These are phyloP conservation scores for Mycogone perniciosa DNA, from an alignment of 2,329 filamentous ascomycete genomes.

Conservation along the genomic window DNA sequence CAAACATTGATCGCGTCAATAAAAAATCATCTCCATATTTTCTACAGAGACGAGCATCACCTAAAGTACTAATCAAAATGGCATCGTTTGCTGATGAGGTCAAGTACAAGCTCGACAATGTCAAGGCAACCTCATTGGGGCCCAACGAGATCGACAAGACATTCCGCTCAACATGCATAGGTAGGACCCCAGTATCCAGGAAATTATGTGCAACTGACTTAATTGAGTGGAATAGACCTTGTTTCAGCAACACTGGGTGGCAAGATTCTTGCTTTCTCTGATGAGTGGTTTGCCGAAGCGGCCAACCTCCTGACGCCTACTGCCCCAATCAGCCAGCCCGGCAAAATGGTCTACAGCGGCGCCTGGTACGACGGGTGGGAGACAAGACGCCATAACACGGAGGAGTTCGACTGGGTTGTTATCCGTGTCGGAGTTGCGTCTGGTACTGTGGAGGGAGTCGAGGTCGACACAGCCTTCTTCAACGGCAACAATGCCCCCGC, in stretches of 20 bases:
- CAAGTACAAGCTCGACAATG: conserved; percentile 50
- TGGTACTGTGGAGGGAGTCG: conserved; percentile 65
- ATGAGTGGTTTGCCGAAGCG: conserved; percentile 64
- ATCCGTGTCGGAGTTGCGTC: conserved; percentile 62
- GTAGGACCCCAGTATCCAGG: conserved; percentile 32
- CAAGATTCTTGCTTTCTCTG: conserved; percentile 58
- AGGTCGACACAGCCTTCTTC: conserved; percentile 78
- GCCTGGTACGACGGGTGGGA: conserved; percentile 70
- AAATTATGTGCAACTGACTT: not conserved
- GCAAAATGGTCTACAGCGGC: conserved; percentile 63
- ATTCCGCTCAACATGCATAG: conserved; percentile 56
- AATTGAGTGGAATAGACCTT: conserved; percentile 40
- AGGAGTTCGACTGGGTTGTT: conserved; percentile 61
- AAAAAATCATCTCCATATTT: not conserved
- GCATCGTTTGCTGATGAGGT: conserved; percentile 36
- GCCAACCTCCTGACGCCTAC: conserved; percentile 58
- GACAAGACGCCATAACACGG: conserved; percentile 58
- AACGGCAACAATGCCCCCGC: conserved; percentile 76
- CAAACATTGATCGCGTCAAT: not conserved
- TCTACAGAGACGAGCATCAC: not conserved
- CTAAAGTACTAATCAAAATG: conserved; percentile 21
- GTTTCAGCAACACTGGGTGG: conserved; percentile 56
- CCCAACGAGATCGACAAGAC: conserved; percentile 53
- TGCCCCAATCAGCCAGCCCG: conserved; percentile 54
- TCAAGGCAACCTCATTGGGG: conserved; percentile 42